phyloP scores from a whole-genome alignment of 2,329 filamentous ascomycete genomes.

The Fusarium sp. region DNA sequence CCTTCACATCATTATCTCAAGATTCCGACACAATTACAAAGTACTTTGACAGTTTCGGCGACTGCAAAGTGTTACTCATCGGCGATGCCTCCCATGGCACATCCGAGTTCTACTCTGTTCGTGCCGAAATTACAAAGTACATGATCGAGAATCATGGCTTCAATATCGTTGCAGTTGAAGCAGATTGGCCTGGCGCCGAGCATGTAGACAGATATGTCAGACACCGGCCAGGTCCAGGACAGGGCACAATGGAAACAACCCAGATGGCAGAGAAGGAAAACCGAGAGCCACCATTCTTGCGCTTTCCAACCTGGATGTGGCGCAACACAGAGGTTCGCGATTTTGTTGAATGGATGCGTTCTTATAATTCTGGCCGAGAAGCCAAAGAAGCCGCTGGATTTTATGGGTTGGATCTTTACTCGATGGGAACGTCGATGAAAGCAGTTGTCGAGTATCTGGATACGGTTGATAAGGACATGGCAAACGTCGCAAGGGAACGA shows the following conservation, averaged over 20 bases:
- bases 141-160: conserved; percentile 33
- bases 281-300: conserved; percentile 22
- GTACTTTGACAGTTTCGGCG: conserved; percentile 26
- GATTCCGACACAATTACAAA: conserved; percentile 9
- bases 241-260: conserved; percentile 15
- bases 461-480: conserved; percentile 31
- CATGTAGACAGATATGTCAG: conserved; percentile 30
- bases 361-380: conserved; percentile 16
- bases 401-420: conserved; percentile 31
- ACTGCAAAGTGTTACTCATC: conserved; percentile 27
- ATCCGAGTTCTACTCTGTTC: conserved; percentile 28
- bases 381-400: conserved; percentile 16
- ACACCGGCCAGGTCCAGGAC: conserved; percentile 8
- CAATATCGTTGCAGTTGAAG: conserved; percentile 30
- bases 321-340: conserved; percentile 32
- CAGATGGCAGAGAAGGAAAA: conserved; percentile 18
- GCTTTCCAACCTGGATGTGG: conserved; percentile 35
- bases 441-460: conserved; percentile 27
- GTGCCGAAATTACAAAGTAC: conserved; percentile 31
- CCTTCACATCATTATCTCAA: conserved; percentile 19
- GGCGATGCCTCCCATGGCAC: conserved; percentile 27
- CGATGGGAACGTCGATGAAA: conserved; percentile 29
- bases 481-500: conserved; percentile 20
- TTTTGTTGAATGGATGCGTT: conserved; percentile 31
- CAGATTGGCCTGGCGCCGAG: conserved; percentile 32